phyloP scores from a whole-genome alignment of 371 early-diverging fungal genomes.

The Basidiobolus heterosporus region DNA sequence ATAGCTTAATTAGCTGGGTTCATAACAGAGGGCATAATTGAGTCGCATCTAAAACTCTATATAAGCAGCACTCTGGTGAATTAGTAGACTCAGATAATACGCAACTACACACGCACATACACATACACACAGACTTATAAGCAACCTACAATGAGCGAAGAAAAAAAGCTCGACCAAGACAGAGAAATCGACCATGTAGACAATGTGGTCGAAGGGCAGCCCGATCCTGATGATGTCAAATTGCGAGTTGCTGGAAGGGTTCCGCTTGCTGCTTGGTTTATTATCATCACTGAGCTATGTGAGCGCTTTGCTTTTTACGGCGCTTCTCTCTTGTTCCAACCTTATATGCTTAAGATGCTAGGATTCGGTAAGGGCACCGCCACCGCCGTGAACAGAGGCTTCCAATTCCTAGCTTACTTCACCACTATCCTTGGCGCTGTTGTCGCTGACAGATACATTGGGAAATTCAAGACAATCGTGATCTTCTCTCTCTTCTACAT shows the following conservation, averaged over 20 bases:
- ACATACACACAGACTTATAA: no score
- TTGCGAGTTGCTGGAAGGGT: slow-evolving; percentile 20
- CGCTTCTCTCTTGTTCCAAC: slow-evolving; percentile 46
- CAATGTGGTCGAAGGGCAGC: no score
- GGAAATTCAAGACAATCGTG: slow-evolving; percentile 65
- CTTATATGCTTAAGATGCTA: slow-evolving; percentile 32
- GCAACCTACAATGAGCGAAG: no score
- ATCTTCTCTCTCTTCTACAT: slow-evolving; percentile 44
- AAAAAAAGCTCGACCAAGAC: no score
- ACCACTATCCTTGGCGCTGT: slow-evolving; percentile 65
- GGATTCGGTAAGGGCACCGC: slow-evolving; percentile 32
- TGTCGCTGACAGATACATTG: slow-evolving; percentile 62
- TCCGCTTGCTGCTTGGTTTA: slow-evolving; percentile 30
- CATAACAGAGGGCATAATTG: no score
- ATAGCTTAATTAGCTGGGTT: no score
- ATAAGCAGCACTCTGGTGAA: no score
- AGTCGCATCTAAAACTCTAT: no score
- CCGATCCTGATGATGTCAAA: neutral
- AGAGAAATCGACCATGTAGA: no score
- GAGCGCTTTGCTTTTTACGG: slow-evolving; percentile 64
- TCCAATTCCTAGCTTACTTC: slow-evolving; percentile 65
- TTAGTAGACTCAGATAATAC: no score
- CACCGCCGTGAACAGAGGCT: slow-evolving; percentile 51
- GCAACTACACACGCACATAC: no score
- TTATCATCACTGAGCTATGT: slow-evolving; percentile 32